A percentile compares a stretch with the other conserved stretches of the same genome.
Evolutionary conservation across 2,329 filamentous ascomycete genomes (phyloP).

Genomic region (Aureobasidium subglaciale): DNA sequence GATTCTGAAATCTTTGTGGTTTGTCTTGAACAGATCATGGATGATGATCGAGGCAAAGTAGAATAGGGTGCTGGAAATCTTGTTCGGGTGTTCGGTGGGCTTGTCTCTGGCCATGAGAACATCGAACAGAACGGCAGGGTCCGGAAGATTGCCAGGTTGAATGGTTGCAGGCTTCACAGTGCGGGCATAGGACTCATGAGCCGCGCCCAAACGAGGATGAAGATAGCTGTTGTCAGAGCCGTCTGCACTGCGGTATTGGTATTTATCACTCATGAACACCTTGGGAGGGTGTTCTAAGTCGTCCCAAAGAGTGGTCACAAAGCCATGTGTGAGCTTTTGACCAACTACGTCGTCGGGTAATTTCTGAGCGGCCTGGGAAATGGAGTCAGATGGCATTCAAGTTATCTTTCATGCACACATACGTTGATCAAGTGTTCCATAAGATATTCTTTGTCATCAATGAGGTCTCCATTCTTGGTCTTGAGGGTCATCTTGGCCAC

Average conservation of each 20-base stretch:
- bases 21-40: slow-evolving; percentile 58
- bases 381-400: slow-evolving; percentile 5
- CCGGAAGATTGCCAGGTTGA: slow-evolving; percentile 55
- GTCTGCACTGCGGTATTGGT: slow-evolving; percentile 42
- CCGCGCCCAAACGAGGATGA: slow-evolving; percentile 56
- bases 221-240: slow-evolving; percentile 51
- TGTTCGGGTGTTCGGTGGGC: slow-evolving; percentile 60
- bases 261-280: slow-evolving; percentile 38
- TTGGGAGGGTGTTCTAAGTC: slow-evolving; percentile 44
- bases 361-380: slow-evolving; percentile 31
- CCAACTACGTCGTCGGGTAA: slow-evolving; percentile 36
- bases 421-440: slow-evolving; percentile 53
- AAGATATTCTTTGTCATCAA: slow-evolving; percentile 56
- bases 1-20: slow-evolving; percentile 54
- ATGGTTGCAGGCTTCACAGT: slow-evolving; percentile 53
- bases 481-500: slow-evolving; percentile 24
- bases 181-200: slow-evolving; percentile 61
- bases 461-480: slow-evolving; percentile 42
- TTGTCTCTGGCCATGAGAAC: slow-evolving; percentile 56
- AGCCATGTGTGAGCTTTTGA: slow-evolving; percentile 36
- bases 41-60: slow-evolving; percentile 64
- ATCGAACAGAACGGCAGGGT: slow-evolving; percentile 62
- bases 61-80: slow-evolving; percentile 69
- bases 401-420: background rate
- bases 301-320: slow-evolving; percentile 42